A percentile compares a stretch with the other conserved stretches of the same genome.
phyloP scores from a whole-genome alignment of 2,329 filamentous ascomycete genomes.

The Penicillium sp. region DNA sequence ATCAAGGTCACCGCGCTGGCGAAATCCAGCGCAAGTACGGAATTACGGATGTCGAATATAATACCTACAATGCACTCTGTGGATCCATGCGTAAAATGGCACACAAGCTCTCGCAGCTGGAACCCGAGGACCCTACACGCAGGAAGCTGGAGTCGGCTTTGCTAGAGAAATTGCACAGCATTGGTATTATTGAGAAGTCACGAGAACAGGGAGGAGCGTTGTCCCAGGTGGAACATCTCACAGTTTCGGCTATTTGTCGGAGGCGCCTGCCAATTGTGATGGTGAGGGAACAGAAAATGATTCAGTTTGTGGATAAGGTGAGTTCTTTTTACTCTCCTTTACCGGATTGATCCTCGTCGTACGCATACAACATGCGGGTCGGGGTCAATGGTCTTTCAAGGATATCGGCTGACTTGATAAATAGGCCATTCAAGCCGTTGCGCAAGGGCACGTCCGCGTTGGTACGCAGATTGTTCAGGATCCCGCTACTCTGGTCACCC shows the following conservation, averaged over 20 bases:
- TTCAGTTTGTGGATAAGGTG: slow-evolving; percentile 39
- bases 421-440: slow-evolving; percentile 74
- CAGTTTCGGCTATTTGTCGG: slow-evolving; percentile 86
- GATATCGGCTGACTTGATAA: neutral
- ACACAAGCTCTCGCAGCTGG: slow-evolving; percentile 81
- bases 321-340: slow-evolving; percentile 26
- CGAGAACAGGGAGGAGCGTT: slow-evolving; percentile 77
- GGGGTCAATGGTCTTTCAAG: neutral
- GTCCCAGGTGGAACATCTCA: slow-evolving; percentile 79
- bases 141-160: slow-evolving; percentile 85
- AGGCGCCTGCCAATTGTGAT: slow-evolving; percentile 86
- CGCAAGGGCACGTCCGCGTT: slow-evolving; percentile 91
- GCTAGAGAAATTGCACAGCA: slow-evolving; percentile 89
- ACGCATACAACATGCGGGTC: neutral
- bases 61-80: slow-evolving; percentile 69
- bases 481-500: slow-evolving; percentile 84
- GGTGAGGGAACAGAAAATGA: slow-evolving; percentile 85
- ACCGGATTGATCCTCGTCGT: neutral
- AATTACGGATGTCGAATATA: slow-evolving; percentile 86
- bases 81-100: slow-evolving; percentile 88
- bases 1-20: slow-evolving; percentile 84
- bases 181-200: slow-evolving; percentile 79
- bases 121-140: slow-evolving; percentile 77
- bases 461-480: slow-evolving; percentile 91
- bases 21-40: slow-evolving; percentile 77